Conservation (phyloP, 768 basidiomycete species). For the Auricularia sp. region DNA sequence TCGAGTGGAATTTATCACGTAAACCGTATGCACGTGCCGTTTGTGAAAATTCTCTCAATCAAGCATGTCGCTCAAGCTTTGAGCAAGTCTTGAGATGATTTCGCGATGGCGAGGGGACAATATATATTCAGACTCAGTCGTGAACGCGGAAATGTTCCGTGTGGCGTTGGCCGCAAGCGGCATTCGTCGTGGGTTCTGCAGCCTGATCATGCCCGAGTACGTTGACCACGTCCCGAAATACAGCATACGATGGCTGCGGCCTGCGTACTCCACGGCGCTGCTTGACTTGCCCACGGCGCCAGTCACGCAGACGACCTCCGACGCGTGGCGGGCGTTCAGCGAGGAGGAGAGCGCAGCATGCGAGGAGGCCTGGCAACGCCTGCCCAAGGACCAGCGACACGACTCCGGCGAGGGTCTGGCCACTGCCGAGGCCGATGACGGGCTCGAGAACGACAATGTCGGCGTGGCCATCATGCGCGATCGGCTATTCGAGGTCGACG, state of each 20-base stretch:
- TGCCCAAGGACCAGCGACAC: slow-evolving; percentile 11
- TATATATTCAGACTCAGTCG: too few species aligned
- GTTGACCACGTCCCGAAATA: neutral
- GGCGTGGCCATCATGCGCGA: slow-evolving; percentile 17
- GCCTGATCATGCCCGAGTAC: neutral
- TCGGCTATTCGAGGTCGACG: slow-evolving; percentile 21
- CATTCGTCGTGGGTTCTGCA: neutral
- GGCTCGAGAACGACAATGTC: slow-evolving; percentile 11
- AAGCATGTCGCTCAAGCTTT: too few species aligned
- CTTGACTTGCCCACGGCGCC: slow-evolving; percentile 15
- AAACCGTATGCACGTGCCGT: too few species aligned
- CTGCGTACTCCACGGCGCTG: slow-evolving; percentile 7
- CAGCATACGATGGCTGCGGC: slow-evolving; percentile 11
- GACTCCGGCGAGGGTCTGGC: neutral
- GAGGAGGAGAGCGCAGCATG: slow-evolving; percentile 16
- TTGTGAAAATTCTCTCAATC: too few species aligned
- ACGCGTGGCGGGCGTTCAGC: slow-evolving; percentile 17
- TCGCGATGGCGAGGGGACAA: too few species aligned
- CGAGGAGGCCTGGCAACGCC: slow-evolving; percentile 17
- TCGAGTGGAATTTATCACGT: too few species aligned
- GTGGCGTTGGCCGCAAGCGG: neutral
- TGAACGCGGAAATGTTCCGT: neutral
- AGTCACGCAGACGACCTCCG: slow-evolving; percentile 6
- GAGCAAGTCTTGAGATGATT: too few species aligned
- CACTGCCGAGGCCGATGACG: slow-evolving; percentile 7